These are phyloP conservation scores for Tulasnella sp. DNA, from an alignment of 768 basidiomycete genomes.

Conservation along the genomic window DNA sequence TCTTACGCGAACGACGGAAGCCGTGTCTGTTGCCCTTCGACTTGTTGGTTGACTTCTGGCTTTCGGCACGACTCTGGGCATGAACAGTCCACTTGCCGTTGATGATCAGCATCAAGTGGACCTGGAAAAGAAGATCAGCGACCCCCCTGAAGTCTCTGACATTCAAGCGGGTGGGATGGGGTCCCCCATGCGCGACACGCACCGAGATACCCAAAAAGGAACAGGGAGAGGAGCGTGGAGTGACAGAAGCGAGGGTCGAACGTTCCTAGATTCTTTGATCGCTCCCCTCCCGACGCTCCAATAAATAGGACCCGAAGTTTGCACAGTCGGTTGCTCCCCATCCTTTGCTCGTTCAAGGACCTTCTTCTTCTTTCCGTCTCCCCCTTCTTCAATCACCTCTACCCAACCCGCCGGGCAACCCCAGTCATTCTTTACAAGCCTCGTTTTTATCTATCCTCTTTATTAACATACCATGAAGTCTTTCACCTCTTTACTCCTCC, in stretches of 20 bases:
- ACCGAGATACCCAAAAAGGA: not conserved
- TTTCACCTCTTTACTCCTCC: conserved; percentile 16
- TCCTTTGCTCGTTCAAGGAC: conserved; percentile 16
- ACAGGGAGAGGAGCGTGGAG: not conserved
- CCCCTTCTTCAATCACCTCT: not conserved
- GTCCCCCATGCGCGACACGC: not conserved
- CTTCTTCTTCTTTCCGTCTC: not conserved
- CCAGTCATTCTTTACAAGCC: conserved; percentile 8
- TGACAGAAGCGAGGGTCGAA: not conserved
- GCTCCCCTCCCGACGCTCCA: not conserved
- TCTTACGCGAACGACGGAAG: not conserved
- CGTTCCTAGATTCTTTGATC: not conserved
- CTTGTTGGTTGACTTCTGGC: not conserved
- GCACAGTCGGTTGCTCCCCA: not conserved
- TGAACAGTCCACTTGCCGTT: not conserved
- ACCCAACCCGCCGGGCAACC: not conserved
- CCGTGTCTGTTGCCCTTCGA: not conserved
- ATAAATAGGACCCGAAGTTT: conserved; percentile 4
- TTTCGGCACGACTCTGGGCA: not conserved
- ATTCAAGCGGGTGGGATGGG: not conserved
- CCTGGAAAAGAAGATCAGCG: not conserved
- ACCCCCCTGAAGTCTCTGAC: conserved; percentile 4
- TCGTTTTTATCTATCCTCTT: not conserved
- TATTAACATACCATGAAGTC: conserved; percentile 18
- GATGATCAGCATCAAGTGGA: not conserved